A percentile compares a stretch with the other conserved stretches of the same genome.
Conservation (phyloP, 1,139 yeast species). For the Lodderomyces metapsilosis region DNA sequence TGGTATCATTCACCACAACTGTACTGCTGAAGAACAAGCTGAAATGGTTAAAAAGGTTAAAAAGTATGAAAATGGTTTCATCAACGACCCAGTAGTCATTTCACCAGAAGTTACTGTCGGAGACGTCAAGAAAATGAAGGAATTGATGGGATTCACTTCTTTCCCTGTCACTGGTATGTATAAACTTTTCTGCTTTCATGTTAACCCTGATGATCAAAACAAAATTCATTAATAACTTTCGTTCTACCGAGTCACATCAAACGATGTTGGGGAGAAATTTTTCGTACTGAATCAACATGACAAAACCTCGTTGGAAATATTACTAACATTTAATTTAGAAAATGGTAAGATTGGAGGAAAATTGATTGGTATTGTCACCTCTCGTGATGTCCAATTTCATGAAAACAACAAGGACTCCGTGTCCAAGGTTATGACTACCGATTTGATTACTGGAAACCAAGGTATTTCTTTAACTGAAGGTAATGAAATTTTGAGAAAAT, state of each 20-base stretch:
- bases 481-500: conserved; percentile 82
- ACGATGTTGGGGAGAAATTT: conserved; percentile 92
- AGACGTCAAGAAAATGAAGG: conserved; percentile 72
- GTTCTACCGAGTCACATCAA: conserved; percentile 98
- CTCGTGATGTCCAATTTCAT: conserved; percentile 95
- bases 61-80: conserved; percentile 96
- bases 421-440: conserved; percentile 85
- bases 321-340: conserved; percentile 51
- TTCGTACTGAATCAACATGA: conserved; percentile 1
- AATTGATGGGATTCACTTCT: conserved; percentile 85
- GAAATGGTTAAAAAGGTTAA: conserved; percentile 97
- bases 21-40: conserved; percentile 95
- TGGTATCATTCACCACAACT: conserved; percentile 98
- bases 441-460: conserved; percentile 76
- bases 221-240: conserved; percentile 75
- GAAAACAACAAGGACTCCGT: conserved; percentile 66
- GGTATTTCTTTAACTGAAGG: conserved; percentile 85
- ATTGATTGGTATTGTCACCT: conserved; percentile 90
- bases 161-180: conserved; percentile 99
- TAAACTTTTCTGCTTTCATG: conserved; percentile 11
- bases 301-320: background rate
- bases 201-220: conserved; percentile 59
- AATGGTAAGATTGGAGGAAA: conserved; percentile 86
- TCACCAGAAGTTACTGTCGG: conserved; percentile 75
- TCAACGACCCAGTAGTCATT: conserved; percentile 89